Evolutionary conservation across 169 alveolate species (phyloP).

Genomic region (Plasmodium relictum): DNA sequence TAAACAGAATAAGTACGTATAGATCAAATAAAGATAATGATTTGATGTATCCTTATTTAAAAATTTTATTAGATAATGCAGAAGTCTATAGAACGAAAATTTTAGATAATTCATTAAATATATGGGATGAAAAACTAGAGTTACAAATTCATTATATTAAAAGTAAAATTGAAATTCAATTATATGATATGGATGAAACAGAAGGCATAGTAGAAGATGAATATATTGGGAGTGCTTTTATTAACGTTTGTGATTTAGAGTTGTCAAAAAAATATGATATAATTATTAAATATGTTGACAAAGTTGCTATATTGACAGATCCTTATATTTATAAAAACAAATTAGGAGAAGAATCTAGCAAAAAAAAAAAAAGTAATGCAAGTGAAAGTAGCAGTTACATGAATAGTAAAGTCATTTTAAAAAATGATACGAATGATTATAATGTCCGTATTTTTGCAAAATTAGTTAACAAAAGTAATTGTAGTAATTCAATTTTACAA

Average conservation of each 20-base stretch:
- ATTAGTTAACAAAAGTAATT: constrained; percentile 32
- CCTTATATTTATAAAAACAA: neutral
- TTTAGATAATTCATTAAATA: constrained; percentile 40
- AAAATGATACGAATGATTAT: constrained; percentile 32
- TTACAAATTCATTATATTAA: constrained; percentile 75
- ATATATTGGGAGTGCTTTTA: constrained; percentile 76
- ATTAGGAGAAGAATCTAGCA: neutral
- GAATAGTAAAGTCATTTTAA: neutral
- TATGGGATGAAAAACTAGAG: constrained; percentile 71
- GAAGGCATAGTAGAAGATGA: constrained; percentile 76
- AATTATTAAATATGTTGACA: constrained; percentile 30
- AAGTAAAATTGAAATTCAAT: constrained; percentile 65
- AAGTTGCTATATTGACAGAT: constrained; percentile 36
- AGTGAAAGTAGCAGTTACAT: neutral
- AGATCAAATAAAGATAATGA: constrained; percentile 68
- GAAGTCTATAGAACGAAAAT: constrained; percentile 60
- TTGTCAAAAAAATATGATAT: constrained; percentile 58
- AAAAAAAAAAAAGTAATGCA: neutral
- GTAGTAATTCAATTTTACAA: constrained; percentile 14
- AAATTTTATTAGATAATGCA: constrained; percentile 48
- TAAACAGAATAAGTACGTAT: constrained; percentile 52
- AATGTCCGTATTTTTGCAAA: constrained; percentile 55
- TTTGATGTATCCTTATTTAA: constrained; percentile 73
- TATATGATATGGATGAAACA: constrained; percentile 75
- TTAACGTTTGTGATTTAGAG: constrained; percentile 34